These are phyloP conservation scores for Actinidia chinensis DNA, from an alignment of 179 eudicot genomes.

Conservation along the genomic window DNA sequence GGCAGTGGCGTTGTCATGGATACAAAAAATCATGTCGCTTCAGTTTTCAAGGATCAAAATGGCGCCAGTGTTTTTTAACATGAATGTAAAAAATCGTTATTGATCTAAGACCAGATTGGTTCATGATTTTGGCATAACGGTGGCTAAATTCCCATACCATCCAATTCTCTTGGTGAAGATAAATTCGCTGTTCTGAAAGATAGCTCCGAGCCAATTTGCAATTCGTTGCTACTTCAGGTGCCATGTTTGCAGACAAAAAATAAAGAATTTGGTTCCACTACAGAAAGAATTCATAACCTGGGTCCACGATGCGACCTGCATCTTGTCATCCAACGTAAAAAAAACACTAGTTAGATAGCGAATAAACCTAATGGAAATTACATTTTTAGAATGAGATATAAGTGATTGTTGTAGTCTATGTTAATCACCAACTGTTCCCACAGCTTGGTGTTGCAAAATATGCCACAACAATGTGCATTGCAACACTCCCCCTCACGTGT, in stretches of 20 bases:
- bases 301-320: constrained; percentile 47
- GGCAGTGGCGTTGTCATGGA: too few species aligned
- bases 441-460: too few species aligned
- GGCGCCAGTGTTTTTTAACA: not conserved
- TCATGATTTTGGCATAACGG: not conserved
- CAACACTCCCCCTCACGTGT: too few species aligned
- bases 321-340: constrained; percentile 48
- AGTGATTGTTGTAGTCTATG: too few species aligned
- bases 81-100: not conserved
- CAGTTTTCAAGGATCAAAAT: too few species aligned
- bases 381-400: too few species aligned
- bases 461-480: too few species aligned
- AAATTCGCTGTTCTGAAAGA: constrained; percentile 44
- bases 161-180: constrained; percentile 57
- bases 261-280: constrained; percentile 81
- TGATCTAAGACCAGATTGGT: too few species aligned
- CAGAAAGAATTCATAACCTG: constrained; percentile 74
- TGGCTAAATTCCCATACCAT: constrained; percentile 47
- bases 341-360: constrained; percentile 24
- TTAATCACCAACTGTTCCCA: too few species aligned
- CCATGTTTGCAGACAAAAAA: constrained; percentile 82
- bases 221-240: constrained; percentile 68
- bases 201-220: constrained; percentile 46
- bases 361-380: too few species aligned
- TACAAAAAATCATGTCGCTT: too few species aligned